Percentiles rank a stretch among this genome's conserved stretches.
These are phyloP conservation scores for Candida loeiensis DNA, from an alignment of 805 yeast species.

Conservation along the genomic window DNA sequence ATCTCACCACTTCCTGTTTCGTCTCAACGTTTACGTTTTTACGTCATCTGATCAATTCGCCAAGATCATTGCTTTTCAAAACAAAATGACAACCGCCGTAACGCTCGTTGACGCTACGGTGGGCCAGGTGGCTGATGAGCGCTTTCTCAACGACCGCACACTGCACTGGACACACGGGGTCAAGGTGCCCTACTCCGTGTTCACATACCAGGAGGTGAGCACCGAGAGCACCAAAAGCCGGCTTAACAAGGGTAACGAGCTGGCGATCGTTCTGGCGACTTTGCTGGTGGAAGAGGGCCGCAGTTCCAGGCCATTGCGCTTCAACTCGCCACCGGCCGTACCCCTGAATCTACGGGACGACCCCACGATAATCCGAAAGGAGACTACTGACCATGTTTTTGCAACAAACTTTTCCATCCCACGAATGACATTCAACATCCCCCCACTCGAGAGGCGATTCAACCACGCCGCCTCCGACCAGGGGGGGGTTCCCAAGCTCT, in stretches of 20 bases:
- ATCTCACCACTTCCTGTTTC: too few relatives aligned
- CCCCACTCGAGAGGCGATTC: conserved; percentile 8
- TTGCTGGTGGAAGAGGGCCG: conserved; percentile 21
- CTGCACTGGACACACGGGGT: conserved; percentile 29
- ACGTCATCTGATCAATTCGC: too few relatives aligned
- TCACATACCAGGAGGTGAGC: conserved; percentile 19
- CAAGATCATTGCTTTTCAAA: too few relatives aligned
- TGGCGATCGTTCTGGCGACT: conserved; percentile 20
- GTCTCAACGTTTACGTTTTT: too few relatives aligned
- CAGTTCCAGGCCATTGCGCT: neutral
- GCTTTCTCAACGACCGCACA: neutral
- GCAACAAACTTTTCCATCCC: conserved; percentile 29
- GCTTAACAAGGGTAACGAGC: conserved; percentile 14
- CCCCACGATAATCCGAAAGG: conserved; percentile 7
- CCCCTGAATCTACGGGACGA: too few relatives aligned
- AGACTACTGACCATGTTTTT: conserved; percentile 16
- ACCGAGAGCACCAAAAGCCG: conserved; percentile 13
- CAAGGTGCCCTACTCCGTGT: conserved; percentile 23
- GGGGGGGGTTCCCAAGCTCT: conserved; percentile 18
- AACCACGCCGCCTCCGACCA: conserved; percentile 9
- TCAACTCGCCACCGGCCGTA: too few relatives aligned
- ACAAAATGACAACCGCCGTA: conserved; percentile 1
- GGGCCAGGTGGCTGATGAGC: neutral
- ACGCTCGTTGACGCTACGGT: neutral
- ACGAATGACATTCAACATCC: conserved; percentile 20